These are phyloP conservation scores for Tulasnella sp. DNA, from an alignment of 768 basidiomycete genomes.

Conservation along the genomic window DNA sequence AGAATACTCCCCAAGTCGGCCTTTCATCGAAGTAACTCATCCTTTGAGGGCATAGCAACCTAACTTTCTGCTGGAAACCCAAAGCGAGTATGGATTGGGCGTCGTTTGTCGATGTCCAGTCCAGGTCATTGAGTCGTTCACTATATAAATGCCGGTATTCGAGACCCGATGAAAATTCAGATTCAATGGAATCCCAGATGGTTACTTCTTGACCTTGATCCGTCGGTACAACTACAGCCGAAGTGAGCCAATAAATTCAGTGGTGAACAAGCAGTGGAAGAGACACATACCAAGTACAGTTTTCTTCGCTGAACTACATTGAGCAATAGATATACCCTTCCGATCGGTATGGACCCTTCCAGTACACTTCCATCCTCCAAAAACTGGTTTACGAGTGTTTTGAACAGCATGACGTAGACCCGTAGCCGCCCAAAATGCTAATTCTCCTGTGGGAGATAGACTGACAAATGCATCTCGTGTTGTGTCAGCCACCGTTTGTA, in stretches of 20 bases:
- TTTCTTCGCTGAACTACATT: conserved; percentile 86
- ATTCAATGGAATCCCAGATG: conserved; percentile 93
- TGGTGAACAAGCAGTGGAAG: background rate
- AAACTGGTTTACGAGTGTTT: conserved; percentile 11
- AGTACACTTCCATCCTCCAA: conserved; percentile 45
- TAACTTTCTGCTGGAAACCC: conserved; percentile 64
- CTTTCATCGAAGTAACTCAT: conserved; percentile 82
- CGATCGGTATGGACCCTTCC: conserved; percentile 63
- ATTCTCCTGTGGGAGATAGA: conserved; percentile 56
- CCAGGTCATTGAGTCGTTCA: conserved; percentile 52
- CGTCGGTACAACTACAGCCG: conserved; percentile 43
- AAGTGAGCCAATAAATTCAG: too few species aligned
- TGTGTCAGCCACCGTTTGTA: conserved; percentile 21
- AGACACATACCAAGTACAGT: conserved; percentile 60
- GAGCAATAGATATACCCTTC: conserved; percentile 49
- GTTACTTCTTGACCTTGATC: conserved; percentile 65
- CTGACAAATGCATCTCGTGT: conserved; percentile 66
- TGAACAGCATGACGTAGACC: conserved; percentile 21
- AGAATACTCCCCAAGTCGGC: conserved; percentile 64
- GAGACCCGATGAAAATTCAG: conserved; percentile 82
- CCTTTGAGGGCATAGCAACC: conserved; percentile 84
- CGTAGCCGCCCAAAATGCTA: conserved; percentile 78
- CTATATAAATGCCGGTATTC: conserved; percentile 44
- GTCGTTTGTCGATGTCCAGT: conserved; percentile 81
- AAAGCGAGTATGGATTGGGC: conserved; percentile 84